Conservation (phyloP, 2,329 filamentous ascomycete genomes). For the Alternaria sp. region DNA sequence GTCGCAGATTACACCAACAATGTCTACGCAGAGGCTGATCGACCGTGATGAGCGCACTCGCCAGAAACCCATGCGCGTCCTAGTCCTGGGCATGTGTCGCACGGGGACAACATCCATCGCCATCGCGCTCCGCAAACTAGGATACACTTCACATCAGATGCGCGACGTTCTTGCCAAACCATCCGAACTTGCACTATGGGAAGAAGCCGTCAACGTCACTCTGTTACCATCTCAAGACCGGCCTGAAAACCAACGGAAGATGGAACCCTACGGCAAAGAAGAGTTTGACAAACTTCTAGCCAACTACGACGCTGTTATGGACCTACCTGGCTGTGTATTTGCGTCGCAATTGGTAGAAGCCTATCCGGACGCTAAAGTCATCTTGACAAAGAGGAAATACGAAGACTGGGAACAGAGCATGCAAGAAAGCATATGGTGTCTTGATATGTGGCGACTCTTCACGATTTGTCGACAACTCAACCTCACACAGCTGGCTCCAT, state of each 20-base stretch:
- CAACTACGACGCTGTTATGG: conserved; percentile 51
- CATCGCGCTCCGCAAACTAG: conserved; percentile 56
- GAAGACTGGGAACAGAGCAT: conserved; percentile 40
- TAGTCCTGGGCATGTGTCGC: conserved; percentile 73
- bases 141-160: conserved; percentile 40
- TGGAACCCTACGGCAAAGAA: conserved; percentile 37
- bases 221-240: conserved; percentile 28
- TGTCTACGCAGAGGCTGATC: conserved; percentile 54
- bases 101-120: conserved; percentile 70
- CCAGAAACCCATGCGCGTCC: conserved; percentile 75
- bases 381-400: conserved; percentile 42
- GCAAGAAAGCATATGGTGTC: conserved; percentile 36
- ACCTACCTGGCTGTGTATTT: conserved; percentile 42
- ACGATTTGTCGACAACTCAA: conserved; percentile 26
- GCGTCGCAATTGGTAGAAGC: conserved; percentile 40
- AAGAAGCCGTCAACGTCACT: conserved; percentile 41
- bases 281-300: conserved; percentile 61
- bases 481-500: conserved; percentile 34
- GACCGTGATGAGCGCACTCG: conserved; percentile 72
- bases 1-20: conserved; percentile 3
- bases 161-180: conserved; percentile 31
- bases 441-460: conserved; percentile 37
- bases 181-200: conserved; percentile 35
- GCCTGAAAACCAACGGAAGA: conserved; percentile 15
- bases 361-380: conserved; percentile 47